These are phyloP conservation scores for Podospora pseudopauciseta DNA, from an alignment of 495 filamentous ascomycete species.

Conservation along the genomic window DNA sequence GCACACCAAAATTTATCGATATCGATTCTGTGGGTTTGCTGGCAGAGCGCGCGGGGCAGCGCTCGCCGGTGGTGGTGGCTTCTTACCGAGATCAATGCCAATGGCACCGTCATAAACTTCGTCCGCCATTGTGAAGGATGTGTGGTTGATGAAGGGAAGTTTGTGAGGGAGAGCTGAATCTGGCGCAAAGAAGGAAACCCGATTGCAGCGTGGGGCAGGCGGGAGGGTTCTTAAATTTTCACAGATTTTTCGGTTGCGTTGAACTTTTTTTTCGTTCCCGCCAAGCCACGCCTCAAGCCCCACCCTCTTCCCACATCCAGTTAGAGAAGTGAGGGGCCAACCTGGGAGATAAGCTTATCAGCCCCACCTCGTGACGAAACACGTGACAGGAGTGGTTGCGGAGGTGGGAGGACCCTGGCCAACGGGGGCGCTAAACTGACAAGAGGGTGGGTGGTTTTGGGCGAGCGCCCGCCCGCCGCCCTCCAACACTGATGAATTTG, in stretches of 20 bases:
- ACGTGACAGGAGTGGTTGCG: constrained; percentile 11
- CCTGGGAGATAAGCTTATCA: constrained; percentile 12
- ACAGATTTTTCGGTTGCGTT: constrained; percentile 33
- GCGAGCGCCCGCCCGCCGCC: background rate
- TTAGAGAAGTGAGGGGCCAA: background rate
- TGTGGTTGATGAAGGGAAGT: constrained; percentile 16
- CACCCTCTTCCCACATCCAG: constrained; percentile 21
- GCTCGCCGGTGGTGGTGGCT: constrained; percentile 29
- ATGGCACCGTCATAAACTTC: constrained; percentile 99
- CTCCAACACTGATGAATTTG: constrained; percentile 12
- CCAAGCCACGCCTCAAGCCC: constrained; percentile 22
- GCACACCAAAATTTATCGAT: background rate
- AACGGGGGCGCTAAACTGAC: background rate
- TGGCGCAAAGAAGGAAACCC: constrained; percentile 27
- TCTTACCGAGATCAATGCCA: constrained; percentile 97
- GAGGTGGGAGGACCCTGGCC: constrained; percentile 6
- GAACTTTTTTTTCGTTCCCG: constrained; percentile 28
- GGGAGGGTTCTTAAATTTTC: constrained; percentile 25
- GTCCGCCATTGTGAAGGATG: constrained; percentile 61
- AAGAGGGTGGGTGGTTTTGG: background rate
- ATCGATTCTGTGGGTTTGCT: background rate
- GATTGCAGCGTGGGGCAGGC: constrained; percentile 36
- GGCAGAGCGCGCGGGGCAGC: background rate
- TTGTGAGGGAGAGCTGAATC: constrained; percentile 27
- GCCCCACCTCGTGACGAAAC: constrained; percentile 10